Percentiles rank a stretch among this genome's conserved stretches.
phyloP scores from a whole-genome alignment of 2,329 filamentous ascomycete genomes.

The Alternaria solani region DNA sequence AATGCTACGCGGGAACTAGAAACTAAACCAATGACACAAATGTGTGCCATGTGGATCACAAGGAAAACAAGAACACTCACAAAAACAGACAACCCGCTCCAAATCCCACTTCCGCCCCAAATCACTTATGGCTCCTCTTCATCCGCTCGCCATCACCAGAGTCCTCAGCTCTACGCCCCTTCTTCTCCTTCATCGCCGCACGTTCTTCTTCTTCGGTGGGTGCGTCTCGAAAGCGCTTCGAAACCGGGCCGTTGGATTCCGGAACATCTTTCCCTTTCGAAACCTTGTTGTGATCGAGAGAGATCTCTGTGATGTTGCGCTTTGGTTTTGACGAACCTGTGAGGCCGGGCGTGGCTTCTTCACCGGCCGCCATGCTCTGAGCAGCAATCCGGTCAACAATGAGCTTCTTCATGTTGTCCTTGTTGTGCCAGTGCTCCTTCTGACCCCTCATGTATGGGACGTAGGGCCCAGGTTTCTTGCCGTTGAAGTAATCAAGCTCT shows the following conservation, averaged over 20 bases:
- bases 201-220: not conserved
- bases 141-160: not conserved
- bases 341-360: too few relatives aligned
- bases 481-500: not conserved
- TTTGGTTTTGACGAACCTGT: not conserved
- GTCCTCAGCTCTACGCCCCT: not conserved
- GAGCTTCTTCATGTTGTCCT: not conserved
- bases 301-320: not conserved
- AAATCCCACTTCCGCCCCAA: fast-evolving
- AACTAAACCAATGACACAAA: not conserved
- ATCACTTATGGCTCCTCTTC: not conserved
- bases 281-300: not conserved
- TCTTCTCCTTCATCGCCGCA: not conserved
- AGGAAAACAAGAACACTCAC: not conserved
- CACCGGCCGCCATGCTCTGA: not conserved
- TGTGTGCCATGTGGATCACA: not conserved
- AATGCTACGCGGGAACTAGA: not conserved
- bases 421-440: not conserved
- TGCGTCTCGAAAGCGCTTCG: not conserved
- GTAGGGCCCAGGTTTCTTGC: not conserved
- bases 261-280: not conserved
- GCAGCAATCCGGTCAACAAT: not conserved
- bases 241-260: not conserved
- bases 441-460: not conserved
- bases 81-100: fast-evolving